Percentiles rank a stretch among this genome's conserved stretches.
Conservation (phyloP, 1,284 basidiomycete species). For the Trichosporon inkin region DNA sequence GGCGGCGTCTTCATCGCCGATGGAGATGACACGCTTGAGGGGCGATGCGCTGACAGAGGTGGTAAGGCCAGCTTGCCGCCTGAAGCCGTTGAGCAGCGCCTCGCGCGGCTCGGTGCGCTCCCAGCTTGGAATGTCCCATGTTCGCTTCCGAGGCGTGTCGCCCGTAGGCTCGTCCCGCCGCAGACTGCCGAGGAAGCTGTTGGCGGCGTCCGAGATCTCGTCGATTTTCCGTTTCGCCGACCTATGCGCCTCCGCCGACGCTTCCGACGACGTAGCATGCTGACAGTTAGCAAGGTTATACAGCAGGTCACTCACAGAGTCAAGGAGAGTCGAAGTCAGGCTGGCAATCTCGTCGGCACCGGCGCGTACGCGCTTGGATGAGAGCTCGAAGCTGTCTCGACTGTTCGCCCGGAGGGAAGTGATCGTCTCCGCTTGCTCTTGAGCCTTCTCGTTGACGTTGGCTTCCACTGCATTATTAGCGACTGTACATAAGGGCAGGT, state of each 20-base stretch:
- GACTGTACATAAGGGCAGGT: background rate
- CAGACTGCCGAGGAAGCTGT: constrained; percentile 41
- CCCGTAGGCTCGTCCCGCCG: constrained; percentile 52
- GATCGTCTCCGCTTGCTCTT: constrained; percentile 8
- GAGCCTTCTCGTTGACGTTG: background rate
- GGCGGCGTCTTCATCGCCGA: background rate
- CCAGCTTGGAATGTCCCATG: constrained; percentile 46
- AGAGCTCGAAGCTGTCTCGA: background rate
- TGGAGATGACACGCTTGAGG: background rate
- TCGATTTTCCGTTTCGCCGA: constrained; percentile 28
- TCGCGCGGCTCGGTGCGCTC: constrained; percentile 42
- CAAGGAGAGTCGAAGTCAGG: constrained; percentile 26
- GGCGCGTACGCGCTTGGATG: background rate
- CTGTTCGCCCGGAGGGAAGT: constrained; percentile 8
- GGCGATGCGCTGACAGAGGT: background rate
- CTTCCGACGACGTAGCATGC: constrained; percentile 27
- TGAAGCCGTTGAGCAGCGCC: constrained; percentile 22
- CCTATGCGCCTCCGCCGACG: constrained; percentile 22
- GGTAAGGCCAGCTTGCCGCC: background rate
- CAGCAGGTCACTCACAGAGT: constrained; percentile 27
- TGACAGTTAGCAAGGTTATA: constrained; percentile 12
- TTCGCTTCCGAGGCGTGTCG: constrained; percentile 50
- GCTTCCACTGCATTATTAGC: constrained; percentile 8
- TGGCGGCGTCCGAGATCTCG: constrained; percentile 31
- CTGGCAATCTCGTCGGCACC: constrained; percentile 19